phyloP scores from a whole-genome alignment of 345 rosid genomes.

The Sonneratia alba region DNA sequence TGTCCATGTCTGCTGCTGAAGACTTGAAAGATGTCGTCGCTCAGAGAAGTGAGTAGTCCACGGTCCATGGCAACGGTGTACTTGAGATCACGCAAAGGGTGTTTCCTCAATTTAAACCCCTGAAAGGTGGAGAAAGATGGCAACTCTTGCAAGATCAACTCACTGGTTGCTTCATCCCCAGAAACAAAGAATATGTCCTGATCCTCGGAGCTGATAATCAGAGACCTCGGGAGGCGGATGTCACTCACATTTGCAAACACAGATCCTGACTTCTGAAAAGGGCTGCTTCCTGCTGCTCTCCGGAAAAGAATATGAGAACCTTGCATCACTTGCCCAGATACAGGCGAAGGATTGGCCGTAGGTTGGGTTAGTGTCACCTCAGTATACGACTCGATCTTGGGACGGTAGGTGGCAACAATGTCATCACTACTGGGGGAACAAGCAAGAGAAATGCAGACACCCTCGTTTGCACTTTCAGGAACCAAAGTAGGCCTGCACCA shows the following conservation, averaged over 20 bases:
- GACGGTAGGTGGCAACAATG: slow-evolving; percentile 71
- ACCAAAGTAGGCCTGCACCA: slow-evolving; percentile 49
- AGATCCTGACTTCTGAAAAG: slow-evolving; percentile 35
- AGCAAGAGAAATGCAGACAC: slow-evolving; percentile 75
- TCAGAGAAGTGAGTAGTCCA: slow-evolving; percentile 53
- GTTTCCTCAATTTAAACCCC: slow-evolving; percentile 33
- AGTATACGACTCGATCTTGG: slow-evolving; percentile 34
- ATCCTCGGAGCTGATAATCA: slow-evolving; percentile 38
- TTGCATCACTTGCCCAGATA: slow-evolving; percentile 26
- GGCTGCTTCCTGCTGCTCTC: slow-evolving; percentile 26
- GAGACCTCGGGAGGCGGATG: slow-evolving; percentile 57
- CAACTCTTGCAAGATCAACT: slow-evolving; percentile 55
- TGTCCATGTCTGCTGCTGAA: slow-evolving; percentile 20
- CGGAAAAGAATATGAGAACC: slow-evolving; percentile 55
- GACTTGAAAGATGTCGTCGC: slow-evolving; percentile 51
- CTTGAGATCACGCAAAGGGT: slow-evolving; percentile 55
- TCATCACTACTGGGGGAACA: slow-evolving; percentile 42
- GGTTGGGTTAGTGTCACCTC: slow-evolving; percentile 39
- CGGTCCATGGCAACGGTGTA: slow-evolving; percentile 17
- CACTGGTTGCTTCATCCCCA: slow-evolving; percentile 51
- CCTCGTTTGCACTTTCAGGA: slow-evolving; percentile 47
- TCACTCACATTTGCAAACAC: slow-evolving; percentile 41
- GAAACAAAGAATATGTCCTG: slow-evolving; percentile 39
- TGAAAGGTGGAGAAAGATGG: slow-evolving; percentile 40
- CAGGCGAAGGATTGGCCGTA: slow-evolving; percentile 28